phyloP scores from a whole-genome alignment of 805 yeast genomes.

The Zygosaccharomyces rouxii region DNA sequence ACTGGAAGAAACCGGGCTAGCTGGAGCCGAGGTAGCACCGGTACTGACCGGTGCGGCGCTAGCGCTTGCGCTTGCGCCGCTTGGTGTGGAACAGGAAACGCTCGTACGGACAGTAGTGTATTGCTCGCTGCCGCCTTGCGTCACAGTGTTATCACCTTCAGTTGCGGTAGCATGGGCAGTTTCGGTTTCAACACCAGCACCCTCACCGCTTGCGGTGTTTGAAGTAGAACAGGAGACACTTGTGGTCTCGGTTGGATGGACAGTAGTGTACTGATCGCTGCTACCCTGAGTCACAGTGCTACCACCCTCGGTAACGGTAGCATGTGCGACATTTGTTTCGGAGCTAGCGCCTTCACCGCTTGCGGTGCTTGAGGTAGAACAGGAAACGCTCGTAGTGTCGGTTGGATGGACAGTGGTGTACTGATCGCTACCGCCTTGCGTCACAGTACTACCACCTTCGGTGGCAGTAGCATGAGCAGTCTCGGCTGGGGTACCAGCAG shows the following conservation, averaged over 20 bases:
- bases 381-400: slow-evolving; percentile 3
- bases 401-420: neutral
- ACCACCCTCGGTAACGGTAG: neutral
- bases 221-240: slow-evolving; percentile 1
- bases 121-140: neutral
- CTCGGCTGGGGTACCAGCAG: neutral
- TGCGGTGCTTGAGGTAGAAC: neutral
- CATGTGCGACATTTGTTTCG: neutral
- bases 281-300: neutral
- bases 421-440: neutral
- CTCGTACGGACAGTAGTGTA: neutral
- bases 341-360: slow-evolving; percentile 1
- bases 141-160: neutral
- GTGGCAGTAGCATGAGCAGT: neutral
- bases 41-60: slow-evolving; percentile 10
- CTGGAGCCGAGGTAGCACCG: slow-evolving; percentile 14
- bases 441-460: neutral
- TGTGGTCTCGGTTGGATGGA: slow-evolving; percentile 1
- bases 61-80: slow-evolving; percentile 12
- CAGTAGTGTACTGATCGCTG: neutral
- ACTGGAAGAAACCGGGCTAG: neutral
- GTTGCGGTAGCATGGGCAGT: neutral
- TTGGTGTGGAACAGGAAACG: slow-evolving; percentile 6
- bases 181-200: neutral
- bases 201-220: no score